These are phyloP conservation scores for Pseudogymnoascus sp. DNA, from an alignment of 2,329 filamentous ascomycete species.

Conservation along the genomic window DNA sequence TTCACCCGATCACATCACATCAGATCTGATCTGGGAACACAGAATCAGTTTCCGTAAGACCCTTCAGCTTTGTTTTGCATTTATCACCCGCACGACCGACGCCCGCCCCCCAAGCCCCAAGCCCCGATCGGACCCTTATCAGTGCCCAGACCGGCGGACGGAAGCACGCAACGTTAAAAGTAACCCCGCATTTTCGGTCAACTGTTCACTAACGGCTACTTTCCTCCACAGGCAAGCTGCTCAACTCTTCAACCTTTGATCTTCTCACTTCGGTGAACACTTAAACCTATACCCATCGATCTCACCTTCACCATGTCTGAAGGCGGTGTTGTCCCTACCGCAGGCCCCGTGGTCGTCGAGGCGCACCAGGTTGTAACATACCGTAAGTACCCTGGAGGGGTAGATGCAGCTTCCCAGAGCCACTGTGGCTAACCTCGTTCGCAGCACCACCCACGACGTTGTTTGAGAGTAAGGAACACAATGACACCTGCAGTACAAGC, in stretches of 20 bases:
- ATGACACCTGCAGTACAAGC: background rate
- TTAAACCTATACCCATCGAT: background rate
- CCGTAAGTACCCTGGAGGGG: conserved; percentile 39
- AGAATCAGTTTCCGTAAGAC: background rate
- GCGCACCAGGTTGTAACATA: conserved; percentile 69
- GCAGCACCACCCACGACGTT: conserved; percentile 57
- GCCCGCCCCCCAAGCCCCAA: background rate
- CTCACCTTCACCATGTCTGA: conserved; percentile 35
- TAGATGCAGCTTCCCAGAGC: conserved; percentile 16
- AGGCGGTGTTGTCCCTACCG: conserved; percentile 30
- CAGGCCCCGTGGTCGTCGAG: conserved; percentile 58
- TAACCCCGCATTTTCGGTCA: background rate
- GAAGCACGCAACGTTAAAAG: background rate
- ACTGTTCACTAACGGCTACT: background rate
- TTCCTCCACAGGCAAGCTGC: background rate
- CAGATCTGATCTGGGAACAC: background rate
- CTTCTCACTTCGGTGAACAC: background rate
- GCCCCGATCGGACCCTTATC: background rate
- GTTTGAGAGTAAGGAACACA: conserved; percentile 50
- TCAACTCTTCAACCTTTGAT: background rate
- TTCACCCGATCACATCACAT: background rate
- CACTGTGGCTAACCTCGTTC: conserved; percentile 17
- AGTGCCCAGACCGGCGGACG: background rate
- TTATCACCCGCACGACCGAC: background rate
- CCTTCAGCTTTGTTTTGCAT: background rate